Evolutionary conservation across 495 filamentous ascomycete species (phyloP).

Genomic region (Pyrenula aspistea): DNA sequence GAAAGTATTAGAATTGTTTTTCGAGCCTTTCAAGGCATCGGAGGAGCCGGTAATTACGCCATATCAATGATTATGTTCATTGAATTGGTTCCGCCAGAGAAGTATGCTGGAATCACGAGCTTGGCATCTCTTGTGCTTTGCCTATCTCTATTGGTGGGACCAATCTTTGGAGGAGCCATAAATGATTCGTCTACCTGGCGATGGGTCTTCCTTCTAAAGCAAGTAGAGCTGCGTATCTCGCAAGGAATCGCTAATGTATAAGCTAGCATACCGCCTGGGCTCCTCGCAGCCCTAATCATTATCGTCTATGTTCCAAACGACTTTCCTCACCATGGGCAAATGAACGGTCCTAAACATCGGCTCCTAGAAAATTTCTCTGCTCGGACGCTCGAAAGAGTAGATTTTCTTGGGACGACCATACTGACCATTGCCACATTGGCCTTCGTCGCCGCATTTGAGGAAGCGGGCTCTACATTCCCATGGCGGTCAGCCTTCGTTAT

Average conservation of each 20-base stretch:
- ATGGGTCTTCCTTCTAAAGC: constrained; percentile 30
- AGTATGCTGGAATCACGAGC: too few species aligned
- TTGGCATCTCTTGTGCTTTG: too few species aligned
- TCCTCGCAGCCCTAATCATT: too few species aligned
- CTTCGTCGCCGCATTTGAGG: neutral
- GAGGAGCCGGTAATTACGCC: constrained; percentile 34
- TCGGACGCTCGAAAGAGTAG: too few species aligned
- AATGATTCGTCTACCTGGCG: constrained; percentile 41
- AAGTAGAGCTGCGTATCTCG: too few species aligned
- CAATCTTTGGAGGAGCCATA: constrained; percentile 38
- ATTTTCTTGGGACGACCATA: too few species aligned
- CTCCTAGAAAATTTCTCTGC: too few species aligned
- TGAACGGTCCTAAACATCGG: too few species aligned
- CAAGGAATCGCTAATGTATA: too few species aligned
- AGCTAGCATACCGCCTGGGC: too few species aligned
- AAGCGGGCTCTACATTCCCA: neutral
- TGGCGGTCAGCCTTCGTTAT: neutral
- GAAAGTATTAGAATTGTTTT: constrained; percentile 6
- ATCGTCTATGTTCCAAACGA: too few species aligned
- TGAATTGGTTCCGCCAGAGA: constrained; percentile 30
- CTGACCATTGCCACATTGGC: neutral
- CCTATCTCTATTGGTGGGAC: constrained; percentile 28
- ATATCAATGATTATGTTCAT: constrained; percentile 40
- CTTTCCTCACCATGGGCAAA: too few species aligned
- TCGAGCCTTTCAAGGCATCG: constrained; percentile 22